A percentile compares a stretch with the other conserved stretches of the same genome.
Evolutionary conservation across 768 basidiomycete genomes (phyloP).

Genomic region (Mycena leptocephala): DNA sequence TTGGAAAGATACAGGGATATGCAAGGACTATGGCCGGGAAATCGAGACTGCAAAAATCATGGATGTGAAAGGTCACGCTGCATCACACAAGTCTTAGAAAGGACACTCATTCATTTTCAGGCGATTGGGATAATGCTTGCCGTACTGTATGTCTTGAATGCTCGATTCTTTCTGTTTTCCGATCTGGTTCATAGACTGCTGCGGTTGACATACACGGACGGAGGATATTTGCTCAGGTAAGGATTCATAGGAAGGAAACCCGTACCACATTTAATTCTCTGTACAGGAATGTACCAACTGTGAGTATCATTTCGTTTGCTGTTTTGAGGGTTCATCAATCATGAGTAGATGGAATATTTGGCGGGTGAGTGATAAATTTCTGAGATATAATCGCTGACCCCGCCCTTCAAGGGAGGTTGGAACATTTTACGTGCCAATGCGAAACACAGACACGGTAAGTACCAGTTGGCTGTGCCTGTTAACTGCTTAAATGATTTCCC

Average conservation of each 20-base stretch:
- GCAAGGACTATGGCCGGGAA: slow-evolving; percentile 2
- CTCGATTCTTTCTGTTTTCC: background rate
- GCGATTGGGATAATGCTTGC: background rate
- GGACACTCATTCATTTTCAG: background rate
- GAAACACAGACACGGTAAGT: background rate
- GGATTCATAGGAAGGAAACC: background rate
- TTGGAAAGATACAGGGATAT: background rate
- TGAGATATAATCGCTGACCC: background rate
- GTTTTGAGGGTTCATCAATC: background rate
- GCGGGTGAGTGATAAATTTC: background rate
- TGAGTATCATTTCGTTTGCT: background rate
- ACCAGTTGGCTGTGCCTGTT: background rate
- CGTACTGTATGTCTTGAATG: background rate
- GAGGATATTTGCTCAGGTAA: background rate
- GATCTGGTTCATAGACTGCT: background rate
- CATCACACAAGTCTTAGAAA: background rate
- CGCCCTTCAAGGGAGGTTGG: background rate
- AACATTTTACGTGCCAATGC: slow-evolving; percentile 4
- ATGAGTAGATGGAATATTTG: background rate
- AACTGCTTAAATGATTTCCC: background rate
- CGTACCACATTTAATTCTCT: background rate
- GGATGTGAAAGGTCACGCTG: background rate
- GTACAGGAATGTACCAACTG: background rate
- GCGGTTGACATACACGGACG: background rate
- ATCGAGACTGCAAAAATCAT: background rate